Conservation (phyloP, 2,329 filamentous ascomycete genomes). For the Exophiala alcalophila region DNA sequence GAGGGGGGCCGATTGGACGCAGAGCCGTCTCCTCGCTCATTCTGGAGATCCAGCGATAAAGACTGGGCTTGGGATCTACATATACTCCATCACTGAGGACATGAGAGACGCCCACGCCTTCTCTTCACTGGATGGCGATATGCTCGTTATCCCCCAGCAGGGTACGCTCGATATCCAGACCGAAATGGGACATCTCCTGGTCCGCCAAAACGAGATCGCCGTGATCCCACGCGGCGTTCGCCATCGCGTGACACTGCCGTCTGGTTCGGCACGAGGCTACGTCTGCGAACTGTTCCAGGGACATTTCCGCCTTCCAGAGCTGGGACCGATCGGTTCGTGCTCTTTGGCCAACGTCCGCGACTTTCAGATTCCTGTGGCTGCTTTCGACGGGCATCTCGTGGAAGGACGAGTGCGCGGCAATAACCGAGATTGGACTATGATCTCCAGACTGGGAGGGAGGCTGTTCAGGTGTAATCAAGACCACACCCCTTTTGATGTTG, state of each 20-base stretch:
- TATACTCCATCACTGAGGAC: constrained; percentile 55
- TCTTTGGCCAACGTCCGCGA: constrained; percentile 64
- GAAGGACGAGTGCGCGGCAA: no score
- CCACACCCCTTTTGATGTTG: constrained; percentile 68
- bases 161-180: constrained; percentile 66
- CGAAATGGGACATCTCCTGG: constrained; percentile 62
- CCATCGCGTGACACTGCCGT: constrained; percentile 56
- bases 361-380: constrained; percentile 61
- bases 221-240: constrained; percentile 66
- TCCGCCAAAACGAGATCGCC: constrained; percentile 65
- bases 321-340: constrained; percentile 65
- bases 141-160: constrained; percentile 63
- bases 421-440: constrained; percentile 50
- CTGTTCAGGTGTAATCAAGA: constrained; percentile 60
- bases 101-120: constrained; percentile 55
- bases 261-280: constrained; percentile 62
- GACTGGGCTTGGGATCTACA: constrained; percentile 54
- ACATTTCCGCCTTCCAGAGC: constrained; percentile 63
- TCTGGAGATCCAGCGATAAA: constrained; percentile 58
- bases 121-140: constrained; percentile 64
- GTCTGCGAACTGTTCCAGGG: constrained; percentile 65
- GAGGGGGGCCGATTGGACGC: constrained; percentile 53
- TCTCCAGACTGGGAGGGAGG: constrained; percentile 61
- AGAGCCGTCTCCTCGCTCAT: constrained; percentile 54
- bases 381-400: constrained; percentile 51